phyloP scores from a whole-genome alignment of 345 rosid genomes.

The Tarenaya hassleriana region DNA sequence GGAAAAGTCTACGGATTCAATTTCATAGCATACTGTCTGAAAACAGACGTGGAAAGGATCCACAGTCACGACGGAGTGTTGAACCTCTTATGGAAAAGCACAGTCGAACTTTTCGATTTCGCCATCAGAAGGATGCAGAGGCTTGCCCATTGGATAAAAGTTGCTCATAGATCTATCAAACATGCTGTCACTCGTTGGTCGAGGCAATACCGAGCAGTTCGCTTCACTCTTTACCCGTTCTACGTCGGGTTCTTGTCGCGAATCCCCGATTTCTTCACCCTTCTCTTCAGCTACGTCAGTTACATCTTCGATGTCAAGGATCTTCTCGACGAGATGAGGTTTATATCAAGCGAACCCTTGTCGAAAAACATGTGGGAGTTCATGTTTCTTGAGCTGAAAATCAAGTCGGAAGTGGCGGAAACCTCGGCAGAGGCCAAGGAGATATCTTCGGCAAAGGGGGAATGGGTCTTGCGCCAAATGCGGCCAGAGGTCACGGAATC shows the following conservation, averaged over 20 bases:
- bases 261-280: not conserved
- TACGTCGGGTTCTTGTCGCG: not conserved
- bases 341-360: conserved; percentile 25
- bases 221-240: too few relatives aligned
- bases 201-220: not conserved
- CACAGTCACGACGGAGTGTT: conserved; percentile 7
- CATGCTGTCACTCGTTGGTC: not conserved
- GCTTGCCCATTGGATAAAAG: not conserved
- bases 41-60: conserved; percentile 20
- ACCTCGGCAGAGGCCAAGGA: conserved; percentile 37
- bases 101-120: not conserved
- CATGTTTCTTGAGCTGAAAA: conserved; percentile 36
- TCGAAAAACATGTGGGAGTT: conserved; percentile 39
- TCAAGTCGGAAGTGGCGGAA: conserved; percentile 33
- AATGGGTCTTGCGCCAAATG: conserved; percentile 33
- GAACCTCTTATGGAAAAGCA: not conserved
- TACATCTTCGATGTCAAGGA: conserved; percentile 18
- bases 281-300: not conserved
- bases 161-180: not conserved
- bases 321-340: conserved; percentile 8
- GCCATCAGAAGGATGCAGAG: not conserved
- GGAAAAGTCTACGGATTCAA: conserved; percentile 29
- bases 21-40: conserved; percentile 35
- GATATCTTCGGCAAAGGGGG: conserved; percentile 45
- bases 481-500: not conserved